Conservation (phyloP, 768 basidiomycete species). For the Panaeolus papilionaceus region DNA sequence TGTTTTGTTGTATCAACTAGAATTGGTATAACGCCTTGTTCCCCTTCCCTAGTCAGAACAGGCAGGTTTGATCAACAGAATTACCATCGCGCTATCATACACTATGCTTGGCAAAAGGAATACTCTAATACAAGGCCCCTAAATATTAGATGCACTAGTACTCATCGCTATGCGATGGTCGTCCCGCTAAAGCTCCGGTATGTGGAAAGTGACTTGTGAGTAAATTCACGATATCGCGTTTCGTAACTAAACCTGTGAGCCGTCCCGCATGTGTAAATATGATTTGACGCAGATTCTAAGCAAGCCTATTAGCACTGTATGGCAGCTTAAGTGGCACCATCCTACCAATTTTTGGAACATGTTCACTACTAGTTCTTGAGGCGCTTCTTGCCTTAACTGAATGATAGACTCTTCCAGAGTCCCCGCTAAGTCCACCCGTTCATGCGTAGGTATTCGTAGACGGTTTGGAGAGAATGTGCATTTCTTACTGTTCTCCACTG, state of each 20-base stretch:
- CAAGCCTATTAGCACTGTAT: not conserved
- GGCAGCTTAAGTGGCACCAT: slow-evolving; percentile 16
- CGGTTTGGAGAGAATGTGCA: slow-evolving; percentile 49
- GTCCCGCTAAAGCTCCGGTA: slow-evolving; percentile 44
- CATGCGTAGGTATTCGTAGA: slow-evolving; percentile 32
- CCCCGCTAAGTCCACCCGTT: slow-evolving; percentile 43
- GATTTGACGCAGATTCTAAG: slow-evolving; percentile 70
- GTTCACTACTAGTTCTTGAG: slow-evolving; percentile 71
- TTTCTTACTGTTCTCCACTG: slow-evolving; percentile 35
- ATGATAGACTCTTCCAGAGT: slow-evolving; percentile 58
- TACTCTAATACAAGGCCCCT: not conserved
- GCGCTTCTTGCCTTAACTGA: slow-evolving; percentile 71
- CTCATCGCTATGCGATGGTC: slow-evolving; percentile 19
- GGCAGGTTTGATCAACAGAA: not conserved
- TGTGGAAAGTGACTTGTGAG: slow-evolving; percentile 65
- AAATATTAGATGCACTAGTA: not conserved
- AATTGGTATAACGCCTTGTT: not conserved
- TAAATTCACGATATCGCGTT: slow-evolving; percentile 66
- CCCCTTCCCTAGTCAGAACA: not conserved
- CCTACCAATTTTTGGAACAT: slow-evolving; percentile 77
- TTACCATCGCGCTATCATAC: not conserved
- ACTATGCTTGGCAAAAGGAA: not conserved
- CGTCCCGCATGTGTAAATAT: slow-evolving; percentile 67
- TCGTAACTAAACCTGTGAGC: slow-evolving; percentile 71
- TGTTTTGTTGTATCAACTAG: not conserved